Evolutionary conservation across 768 basidiomycete genomes (phyloP), one percentile per base, ranked within the genome.

Genomic region (Chiua virens): DNA sequence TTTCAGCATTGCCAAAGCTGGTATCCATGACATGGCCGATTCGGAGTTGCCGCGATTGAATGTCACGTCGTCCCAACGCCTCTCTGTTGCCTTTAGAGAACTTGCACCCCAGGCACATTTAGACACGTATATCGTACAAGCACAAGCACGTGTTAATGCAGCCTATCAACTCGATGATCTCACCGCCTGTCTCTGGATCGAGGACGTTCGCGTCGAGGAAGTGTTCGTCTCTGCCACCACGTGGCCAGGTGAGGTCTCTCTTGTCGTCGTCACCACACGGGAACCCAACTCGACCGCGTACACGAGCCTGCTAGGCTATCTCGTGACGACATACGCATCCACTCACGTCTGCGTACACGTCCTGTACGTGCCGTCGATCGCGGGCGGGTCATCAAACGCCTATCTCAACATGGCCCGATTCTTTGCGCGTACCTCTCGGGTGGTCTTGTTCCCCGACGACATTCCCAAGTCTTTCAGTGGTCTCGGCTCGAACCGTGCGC

Each of bases 371-470:
- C 56, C 63, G n/a, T 63, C 71, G 18, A 45, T 63, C n/a, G 61
- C 64, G 3, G 65, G 76, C 11, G 63, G 50, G 11, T 71, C 71
- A 60, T 75, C 79, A 14, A 86, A 85, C 53, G 60, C 71, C 17
- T 82, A 79, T 57, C 71, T 87, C 21, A 87, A 87, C 61, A 62
- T 87, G 28, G 85, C 84, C 2, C 73, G 83, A n/a, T 66, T 85
- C 43, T 79, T 85, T 60, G 73, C 84, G 8, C 70, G 56, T 10
- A 81, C 82, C 9, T 60, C 71, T 1, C 63, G 62, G 36, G 74
- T 80, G 17, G 64, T 82, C 42, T 62, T 87, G 44, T 79, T 83
- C 52, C 85, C 85, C 27, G 76, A 68, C 62, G 73, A 60, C 50
- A 75, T 45, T 67, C 71, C 46, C 55, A 44, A 42, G 11, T 28